phyloP scores from a whole-genome alignment of 83 land plant species.

The Isoetes engelmannii region DNA sequence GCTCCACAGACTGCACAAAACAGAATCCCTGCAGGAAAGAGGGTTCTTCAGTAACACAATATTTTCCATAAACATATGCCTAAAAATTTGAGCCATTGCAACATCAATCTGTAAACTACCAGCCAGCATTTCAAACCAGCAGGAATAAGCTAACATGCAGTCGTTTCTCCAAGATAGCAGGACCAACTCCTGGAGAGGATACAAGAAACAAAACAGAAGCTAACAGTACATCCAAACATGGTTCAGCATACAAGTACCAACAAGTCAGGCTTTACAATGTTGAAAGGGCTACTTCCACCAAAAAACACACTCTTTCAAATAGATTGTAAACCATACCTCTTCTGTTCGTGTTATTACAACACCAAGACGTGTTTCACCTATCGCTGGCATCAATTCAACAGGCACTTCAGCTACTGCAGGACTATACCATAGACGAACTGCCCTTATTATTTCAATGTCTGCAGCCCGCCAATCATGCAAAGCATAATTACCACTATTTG shows the following conservation, averaged over 20 bases:
- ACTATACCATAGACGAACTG: conserved; percentile 77
- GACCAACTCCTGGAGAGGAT: conserved; percentile 4
- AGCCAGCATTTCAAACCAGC: no score
- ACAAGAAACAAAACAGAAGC: background rate
- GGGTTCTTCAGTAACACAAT: background rate
- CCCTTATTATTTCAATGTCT: conserved; percentile 70
- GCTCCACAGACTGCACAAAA: conserved; percentile 55
- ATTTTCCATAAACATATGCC: no score
- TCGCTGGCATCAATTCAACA: conserved; percentile 51
- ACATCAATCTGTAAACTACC: no score
- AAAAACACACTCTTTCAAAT: no score
- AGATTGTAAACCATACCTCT: conserved; percentile 41
- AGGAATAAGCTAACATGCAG: no score
- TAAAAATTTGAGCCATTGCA: no score
- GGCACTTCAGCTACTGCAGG: conserved; percentile 61
- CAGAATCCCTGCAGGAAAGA: conserved; percentile 58
- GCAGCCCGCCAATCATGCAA: conserved; percentile 81
- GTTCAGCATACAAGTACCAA: no score
- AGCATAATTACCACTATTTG: conserved; percentile 52
- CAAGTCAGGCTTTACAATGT: no score
- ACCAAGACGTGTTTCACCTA: conserved; percentile 61
- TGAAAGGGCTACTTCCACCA: no score
- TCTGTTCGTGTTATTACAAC: conserved; percentile 84
- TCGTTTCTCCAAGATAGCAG: no score
- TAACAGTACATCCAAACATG: no score